Percentiles rank a stretch among this genome's conserved stretches.
Evolutionary conservation across 1,284 basidiomycete genomes (phyloP).

Genomic region (Marasmius oreades): DNA sequence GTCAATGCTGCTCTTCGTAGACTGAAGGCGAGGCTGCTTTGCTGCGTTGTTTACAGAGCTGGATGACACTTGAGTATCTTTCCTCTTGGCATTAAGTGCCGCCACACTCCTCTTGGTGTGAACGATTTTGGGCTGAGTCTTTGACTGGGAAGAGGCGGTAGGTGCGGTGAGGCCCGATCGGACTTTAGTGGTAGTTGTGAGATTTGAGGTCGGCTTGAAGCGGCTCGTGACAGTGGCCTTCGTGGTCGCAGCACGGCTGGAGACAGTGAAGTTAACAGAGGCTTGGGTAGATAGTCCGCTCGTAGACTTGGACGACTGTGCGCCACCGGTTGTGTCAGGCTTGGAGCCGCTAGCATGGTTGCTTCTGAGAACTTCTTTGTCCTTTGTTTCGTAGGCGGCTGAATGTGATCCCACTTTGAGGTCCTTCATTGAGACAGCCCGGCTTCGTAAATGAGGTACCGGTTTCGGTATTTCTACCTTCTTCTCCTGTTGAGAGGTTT

Average conservation of each 20-base stretch:
- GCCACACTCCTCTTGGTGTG: not conserved
- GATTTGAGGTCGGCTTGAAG: not conserved
- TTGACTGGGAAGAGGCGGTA: not conserved
- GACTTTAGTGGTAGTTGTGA: not conserved
- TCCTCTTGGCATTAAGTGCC: not conserved
- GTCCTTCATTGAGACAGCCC: not conserved
- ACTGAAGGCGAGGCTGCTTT: not conserved
- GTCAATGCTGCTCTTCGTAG: not conserved
- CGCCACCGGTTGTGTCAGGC: not conserved
- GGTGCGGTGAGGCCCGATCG: not conserved
- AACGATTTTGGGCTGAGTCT: not conserved
- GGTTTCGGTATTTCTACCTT: conserved; percentile 8
- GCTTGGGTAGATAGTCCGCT: no score
- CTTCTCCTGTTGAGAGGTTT: not conserved
- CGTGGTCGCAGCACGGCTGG: not conserved
- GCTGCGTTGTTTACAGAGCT: not conserved
- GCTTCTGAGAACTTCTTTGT: not conserved
- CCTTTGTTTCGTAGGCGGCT: not conserved
- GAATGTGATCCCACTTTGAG: not conserved
- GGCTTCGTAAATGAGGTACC: not conserved
- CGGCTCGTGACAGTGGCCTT: not conserved
- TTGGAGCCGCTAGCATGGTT: not conserved
- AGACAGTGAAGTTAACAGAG: not conserved
- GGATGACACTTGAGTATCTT: not conserved
- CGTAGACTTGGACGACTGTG: not conserved